Evolutionary conservation across 2,329 filamentous ascomycete genomes (phyloP).

Genomic region (Pestalotiopsis sp.): DNA sequence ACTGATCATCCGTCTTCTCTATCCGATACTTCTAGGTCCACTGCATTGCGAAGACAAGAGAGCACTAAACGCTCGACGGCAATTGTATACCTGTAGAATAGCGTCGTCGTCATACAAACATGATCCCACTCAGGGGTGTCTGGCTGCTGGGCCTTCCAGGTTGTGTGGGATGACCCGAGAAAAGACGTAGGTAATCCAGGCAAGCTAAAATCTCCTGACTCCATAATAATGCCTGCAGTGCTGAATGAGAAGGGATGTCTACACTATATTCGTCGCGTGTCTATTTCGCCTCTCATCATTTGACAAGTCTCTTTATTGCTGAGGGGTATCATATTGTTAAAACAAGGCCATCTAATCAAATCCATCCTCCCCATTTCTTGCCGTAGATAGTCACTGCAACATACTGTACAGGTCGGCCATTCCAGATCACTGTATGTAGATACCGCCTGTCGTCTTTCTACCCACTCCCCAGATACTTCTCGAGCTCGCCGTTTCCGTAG

Average conservation of each 20-base stretch:
- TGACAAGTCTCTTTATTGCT: background rate
- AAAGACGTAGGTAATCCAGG: background rate
- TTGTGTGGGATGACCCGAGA: background rate
- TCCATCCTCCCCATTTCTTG: background rate
- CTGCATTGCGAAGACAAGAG: background rate
- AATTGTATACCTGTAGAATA: background rate
- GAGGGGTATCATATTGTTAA: background rate
- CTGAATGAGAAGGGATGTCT: background rate
- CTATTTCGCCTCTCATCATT: background rate
- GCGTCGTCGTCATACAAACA: background rate
- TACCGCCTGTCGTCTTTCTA: conserved; percentile 8
- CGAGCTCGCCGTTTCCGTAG: conserved; percentile 74
- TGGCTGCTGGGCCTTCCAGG: background rate
- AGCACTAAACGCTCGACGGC: background rate
- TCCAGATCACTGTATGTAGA: background rate
- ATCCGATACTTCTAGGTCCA: background rate
- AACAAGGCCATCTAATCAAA: background rate
- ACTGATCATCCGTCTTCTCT: no score
- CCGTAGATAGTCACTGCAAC: background rate
- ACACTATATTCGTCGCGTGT: background rate
- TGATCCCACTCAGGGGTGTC: background rate
- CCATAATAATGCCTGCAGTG: background rate
- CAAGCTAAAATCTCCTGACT: background rate
- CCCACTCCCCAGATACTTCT: conserved; percentile 66
- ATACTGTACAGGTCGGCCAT: background rate